Evolutionary conservation across 805 yeast species (phyloP).

Genomic region (Suhomyces pyralidae): DNA sequence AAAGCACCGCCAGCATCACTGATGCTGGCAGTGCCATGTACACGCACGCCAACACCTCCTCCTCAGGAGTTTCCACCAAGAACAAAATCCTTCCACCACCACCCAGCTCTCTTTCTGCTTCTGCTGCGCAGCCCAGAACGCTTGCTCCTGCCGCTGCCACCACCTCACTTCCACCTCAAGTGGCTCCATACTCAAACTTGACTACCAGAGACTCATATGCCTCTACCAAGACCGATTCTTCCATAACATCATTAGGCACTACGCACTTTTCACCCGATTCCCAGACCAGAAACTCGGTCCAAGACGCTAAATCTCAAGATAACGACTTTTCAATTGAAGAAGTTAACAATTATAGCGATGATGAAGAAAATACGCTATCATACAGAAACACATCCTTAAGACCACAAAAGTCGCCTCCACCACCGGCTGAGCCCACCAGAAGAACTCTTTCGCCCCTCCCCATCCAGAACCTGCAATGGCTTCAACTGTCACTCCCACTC

Average conservation of each 20-base stretch:
- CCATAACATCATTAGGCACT: conserved; percentile 10
- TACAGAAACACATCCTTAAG: conserved; percentile 9
- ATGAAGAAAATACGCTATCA: conserved; percentile 17
- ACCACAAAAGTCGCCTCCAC: conserved; percentile 4
- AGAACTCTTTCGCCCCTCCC: conserved; percentile 4
- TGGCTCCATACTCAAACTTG: conserved; percentile 1
- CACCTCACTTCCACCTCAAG: conserved; percentile 4
- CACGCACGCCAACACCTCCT: conserved; percentile 5
- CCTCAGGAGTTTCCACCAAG: conserved; percentile 2
- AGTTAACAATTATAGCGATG: conserved; percentile 36
- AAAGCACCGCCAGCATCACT: conserved; percentile 1
- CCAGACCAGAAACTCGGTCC: background rate
- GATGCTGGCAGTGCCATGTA: conserved; percentile 1
- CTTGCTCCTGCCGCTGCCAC: conserved; percentile 5
- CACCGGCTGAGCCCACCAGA: background rate
- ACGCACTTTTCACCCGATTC: conserved; percentile 10
- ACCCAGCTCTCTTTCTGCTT: background rate
- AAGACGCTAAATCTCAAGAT: conserved; percentile 6
- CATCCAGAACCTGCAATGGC: background rate
- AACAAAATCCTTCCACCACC: conserved; percentile 4
- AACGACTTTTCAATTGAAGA: conserved; percentile 40
- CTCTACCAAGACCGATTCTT: conserved; percentile 14
- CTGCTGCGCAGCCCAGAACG: conserved; percentile 1
- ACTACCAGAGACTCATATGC: conserved; percentile 13
- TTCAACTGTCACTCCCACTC: conserved; percentile 1